A percentile compares a stretch with the other conserved stretches of the same genome.
These are phyloP conservation scores for Chaetoscypha palmicola DNA, from an alignment of 2,329 filamentous ascomycete genomes.

Conservation along the genomic window DNA sequence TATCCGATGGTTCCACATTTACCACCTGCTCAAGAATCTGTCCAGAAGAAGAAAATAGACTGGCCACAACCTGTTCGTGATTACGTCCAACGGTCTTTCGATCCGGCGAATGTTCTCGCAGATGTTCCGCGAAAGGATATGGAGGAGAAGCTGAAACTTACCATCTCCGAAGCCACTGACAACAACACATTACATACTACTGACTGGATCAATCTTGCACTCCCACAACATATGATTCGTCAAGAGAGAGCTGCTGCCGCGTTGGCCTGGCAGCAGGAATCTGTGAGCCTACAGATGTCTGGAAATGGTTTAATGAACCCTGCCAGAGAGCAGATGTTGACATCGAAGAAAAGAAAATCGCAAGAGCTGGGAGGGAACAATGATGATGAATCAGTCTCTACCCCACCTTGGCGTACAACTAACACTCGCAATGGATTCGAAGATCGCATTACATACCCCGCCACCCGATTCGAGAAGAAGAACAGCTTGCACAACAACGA, in stretches of 20 bases:
- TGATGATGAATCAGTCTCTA: conserved; percentile 41
- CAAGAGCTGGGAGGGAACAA: conserved; percentile 50
- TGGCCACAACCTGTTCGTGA: conserved; percentile 78
- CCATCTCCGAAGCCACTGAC: conserved; percentile 78
- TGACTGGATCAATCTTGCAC: conserved; percentile 76
- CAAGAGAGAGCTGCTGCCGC: conserved; percentile 51
- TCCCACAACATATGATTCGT: conserved; percentile 74
- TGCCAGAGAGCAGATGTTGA: conserved; percentile 4
- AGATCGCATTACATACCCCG: conserved; percentile 58
- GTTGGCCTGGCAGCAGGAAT: conserved; percentile 26
- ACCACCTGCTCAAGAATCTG: conserved; percentile 31
- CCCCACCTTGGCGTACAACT: conserved; percentile 70
- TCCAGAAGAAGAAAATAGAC: conserved; percentile 51
- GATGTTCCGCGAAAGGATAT: conserved; percentile 62
- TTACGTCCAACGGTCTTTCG: conserved; percentile 87
- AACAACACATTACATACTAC: conserved; percentile 61
- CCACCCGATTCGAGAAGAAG: conserved; percentile 37
- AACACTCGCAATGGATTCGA: conserved; percentile 53
- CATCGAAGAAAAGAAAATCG: conserved; percentile 77
- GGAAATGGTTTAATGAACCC: conserved; percentile 18
- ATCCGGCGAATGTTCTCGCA: conserved; percentile 59
- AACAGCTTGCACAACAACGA: conserved; percentile 41
- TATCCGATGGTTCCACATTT: conserved; percentile 32
- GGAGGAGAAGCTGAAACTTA: conserved; percentile 75
- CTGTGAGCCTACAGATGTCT: conserved; percentile 21